Conservation (phyloP, 306 rosid genomes). For the Lathyrus aphaca region DNA sequence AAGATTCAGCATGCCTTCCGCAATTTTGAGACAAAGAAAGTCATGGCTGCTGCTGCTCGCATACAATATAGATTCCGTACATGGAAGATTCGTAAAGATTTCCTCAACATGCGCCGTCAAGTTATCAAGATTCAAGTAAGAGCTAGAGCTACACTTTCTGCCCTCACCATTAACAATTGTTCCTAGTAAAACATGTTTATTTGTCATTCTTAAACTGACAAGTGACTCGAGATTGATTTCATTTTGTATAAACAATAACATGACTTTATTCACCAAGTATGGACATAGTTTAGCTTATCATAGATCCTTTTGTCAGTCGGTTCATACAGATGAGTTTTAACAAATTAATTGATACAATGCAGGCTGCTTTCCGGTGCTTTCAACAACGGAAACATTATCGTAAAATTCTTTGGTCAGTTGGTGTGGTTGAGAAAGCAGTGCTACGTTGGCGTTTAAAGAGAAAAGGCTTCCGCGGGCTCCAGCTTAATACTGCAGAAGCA, state of each 20-base stretch:
- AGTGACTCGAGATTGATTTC: background rate
- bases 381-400: conserved; percentile 74
- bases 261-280: conserved; percentile 7
- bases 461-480: conserved; percentile 89
- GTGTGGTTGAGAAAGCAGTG: conserved; percentile 89
- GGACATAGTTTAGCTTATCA: conserved; percentile 2
- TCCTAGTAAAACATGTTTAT: conserved; percentile 1
- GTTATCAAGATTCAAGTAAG: conserved; percentile 88
- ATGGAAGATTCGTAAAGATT: conserved; percentile 84
- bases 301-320: background rate
- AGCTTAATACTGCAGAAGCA: conserved; percentile 47
- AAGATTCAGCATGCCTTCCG: conserved; percentile 94
- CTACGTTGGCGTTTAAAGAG: conserved; percentile 93
- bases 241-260: conserved; percentile 5
- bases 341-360: conserved; percentile 38
- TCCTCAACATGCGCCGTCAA: conserved; percentile 76
- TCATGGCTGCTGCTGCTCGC: conserved; percentile 78
- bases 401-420: conserved; percentile 89
- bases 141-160: conserved; percentile 32
- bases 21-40: conserved; percentile 60
- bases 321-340: conserved; percentile 7
- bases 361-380: conserved; percentile 88
- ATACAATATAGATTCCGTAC: conserved; percentile 84
- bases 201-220: conserved; percentile 9
- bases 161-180: conserved; percentile 11